Evolutionary conservation across 2,329 filamentous ascomycete species (phyloP), one percentile per base, ranked within the genome.

Genomic region (Botrytis sinoallii): DNA sequence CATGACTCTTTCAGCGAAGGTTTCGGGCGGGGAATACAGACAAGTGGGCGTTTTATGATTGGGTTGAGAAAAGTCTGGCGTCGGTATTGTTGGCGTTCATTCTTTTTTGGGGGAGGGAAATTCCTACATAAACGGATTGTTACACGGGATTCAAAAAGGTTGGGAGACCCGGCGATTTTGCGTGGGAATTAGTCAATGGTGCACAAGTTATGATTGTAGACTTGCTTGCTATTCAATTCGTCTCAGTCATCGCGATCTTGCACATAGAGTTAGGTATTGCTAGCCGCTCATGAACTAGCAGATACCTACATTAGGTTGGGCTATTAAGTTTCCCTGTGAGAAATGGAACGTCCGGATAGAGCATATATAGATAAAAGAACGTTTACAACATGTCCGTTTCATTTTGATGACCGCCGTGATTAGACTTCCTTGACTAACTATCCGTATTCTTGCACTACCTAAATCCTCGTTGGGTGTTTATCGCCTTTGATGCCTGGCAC

Each of bases 1-100:
- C 48, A 69, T 52, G n/a, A 44, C 18, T 57, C 48, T 57, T 42
- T 57, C 66, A 57, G 66, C 66, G 66, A 69, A 42, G 66, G 66
- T 69, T 32, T 32, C 32, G 32, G 66, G 18, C 55, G 48, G 38
- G 35, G 1, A 32, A 57, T 16, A 69, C 3, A n/a, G 18, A 44
- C n/a, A 57, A 69, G 48, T 48, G 48, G 65, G 48, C 29, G 32
- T 68, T 29, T 57, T n/a, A 68, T 57, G 10, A 12, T 68, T 42
- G 48, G 10, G 38, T 32, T 42, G n/a, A n/a, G 35, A 68, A 69
- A 69, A 57, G 66, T 57, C 12, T 57, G 66, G 38, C n/a, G 66
- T n/a, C 20, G 38, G 35, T n/a, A 69, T 57, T 52, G 55, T 42
- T 57, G 66, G 66, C 66, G 48, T 69, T 69, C 38, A 32, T 32